These are phyloP conservation scores for Extremus antarcticus DNA, from an alignment of 495 filamentous ascomycete species.

Conservation along the genomic window DNA sequence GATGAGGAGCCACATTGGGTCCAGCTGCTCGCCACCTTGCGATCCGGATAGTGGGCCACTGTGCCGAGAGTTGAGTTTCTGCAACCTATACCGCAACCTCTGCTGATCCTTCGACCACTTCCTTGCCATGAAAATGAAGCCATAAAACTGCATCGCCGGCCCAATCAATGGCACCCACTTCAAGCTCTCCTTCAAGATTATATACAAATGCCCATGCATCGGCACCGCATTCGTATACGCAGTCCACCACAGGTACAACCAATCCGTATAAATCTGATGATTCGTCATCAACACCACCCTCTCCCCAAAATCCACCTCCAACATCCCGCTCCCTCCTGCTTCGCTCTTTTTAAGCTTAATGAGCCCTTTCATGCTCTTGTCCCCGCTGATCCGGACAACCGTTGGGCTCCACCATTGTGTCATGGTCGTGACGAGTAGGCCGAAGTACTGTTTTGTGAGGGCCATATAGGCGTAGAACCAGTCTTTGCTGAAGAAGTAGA, in stretches of 20 bases:
- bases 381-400: constrained; percentile 62
- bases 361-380: constrained; percentile 60
- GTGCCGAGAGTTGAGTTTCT: constrained; percentile 50
- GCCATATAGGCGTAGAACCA: constrained; percentile 71
- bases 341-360: constrained; percentile 35
- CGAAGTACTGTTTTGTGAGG: constrained; percentile 65
- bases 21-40: constrained; percentile 35
- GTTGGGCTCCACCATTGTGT: constrained; percentile 78
- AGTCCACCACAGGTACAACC: constrained; percentile 84
- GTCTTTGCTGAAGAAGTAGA: constrained; percentile 59
- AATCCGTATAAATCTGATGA: constrained; percentile 81
- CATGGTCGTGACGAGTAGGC: constrained; percentile 59
- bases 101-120: constrained; percentile 72
- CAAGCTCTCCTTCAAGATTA: constrained; percentile 74
- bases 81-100: constrained; percentile 54
- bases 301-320: constrained; percentile 66
- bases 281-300: constrained; percentile 72
- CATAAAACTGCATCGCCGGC: constrained; percentile 68
- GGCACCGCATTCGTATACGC: constrained; percentile 51
- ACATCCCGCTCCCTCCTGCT: constrained; percentile 40
- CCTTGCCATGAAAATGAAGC: constrained; percentile 75
- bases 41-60: constrained; percentile 37
- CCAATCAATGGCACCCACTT: constrained; percentile 67
- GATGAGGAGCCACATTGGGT: constrained; percentile 80
- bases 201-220: constrained; percentile 75